phyloP scores from a whole-genome alignment of 2,329 filamentous ascomycete genomes.

The Aulographum hederae region DNA sequence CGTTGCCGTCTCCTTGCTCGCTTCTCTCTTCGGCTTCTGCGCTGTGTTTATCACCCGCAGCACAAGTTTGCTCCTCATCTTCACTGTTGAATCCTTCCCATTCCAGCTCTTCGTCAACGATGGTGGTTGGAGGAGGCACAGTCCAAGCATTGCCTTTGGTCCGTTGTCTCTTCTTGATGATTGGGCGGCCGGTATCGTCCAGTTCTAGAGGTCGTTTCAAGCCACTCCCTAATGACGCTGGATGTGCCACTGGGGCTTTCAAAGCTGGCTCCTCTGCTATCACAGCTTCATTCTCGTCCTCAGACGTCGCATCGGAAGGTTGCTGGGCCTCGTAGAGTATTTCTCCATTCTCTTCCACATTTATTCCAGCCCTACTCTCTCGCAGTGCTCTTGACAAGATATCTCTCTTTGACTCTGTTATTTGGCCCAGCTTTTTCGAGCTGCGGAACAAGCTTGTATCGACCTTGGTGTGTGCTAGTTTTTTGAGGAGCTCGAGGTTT shows the following conservation, averaged over 20 bases:
- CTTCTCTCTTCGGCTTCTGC: slow-evolving; percentile 1
- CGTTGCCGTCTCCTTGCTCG: slow-evolving; percentile 8
- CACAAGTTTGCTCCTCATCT: slow-evolving; percentile 11
- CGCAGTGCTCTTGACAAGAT: slow-evolving; percentile 42
- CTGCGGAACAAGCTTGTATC: slow-evolving; percentile 71
- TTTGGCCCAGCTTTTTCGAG: slow-evolving; percentile 56
- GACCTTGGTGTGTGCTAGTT: slow-evolving; percentile 49
- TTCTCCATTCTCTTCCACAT: slow-evolving; percentile 32
- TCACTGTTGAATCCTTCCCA: slow-evolving; percentile 46
- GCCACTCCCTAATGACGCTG: slow-evolving; percentile 44
- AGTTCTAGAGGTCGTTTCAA: slow-evolving; percentile 73
- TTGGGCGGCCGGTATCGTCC: slow-evolving; percentile 59
- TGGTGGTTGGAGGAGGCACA: slow-evolving; percentile 15
- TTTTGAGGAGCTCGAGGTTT: slow-evolving; percentile 65
- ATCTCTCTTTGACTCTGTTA: slow-evolving; percentile 53
- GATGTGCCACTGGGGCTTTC: slow-evolving; percentile 3
- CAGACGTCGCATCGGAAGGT: not conserved
- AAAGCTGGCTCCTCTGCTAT: slow-evolving; percentile 3
- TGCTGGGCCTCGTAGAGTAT: no score
- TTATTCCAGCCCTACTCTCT: slow-evolving; percentile 45
- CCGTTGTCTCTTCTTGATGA: slow-evolving; percentile 69
- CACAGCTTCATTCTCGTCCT: slow-evolving; percentile 5
- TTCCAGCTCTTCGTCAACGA: slow-evolving; percentile 29
- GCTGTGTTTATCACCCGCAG: slow-evolving; percentile 3
- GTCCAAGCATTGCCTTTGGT: no score